These are phyloP conservation scores for Acanthamoeba sp. DNA, from an alignment of 208 protist species.

Conservation along the genomic window DNA sequence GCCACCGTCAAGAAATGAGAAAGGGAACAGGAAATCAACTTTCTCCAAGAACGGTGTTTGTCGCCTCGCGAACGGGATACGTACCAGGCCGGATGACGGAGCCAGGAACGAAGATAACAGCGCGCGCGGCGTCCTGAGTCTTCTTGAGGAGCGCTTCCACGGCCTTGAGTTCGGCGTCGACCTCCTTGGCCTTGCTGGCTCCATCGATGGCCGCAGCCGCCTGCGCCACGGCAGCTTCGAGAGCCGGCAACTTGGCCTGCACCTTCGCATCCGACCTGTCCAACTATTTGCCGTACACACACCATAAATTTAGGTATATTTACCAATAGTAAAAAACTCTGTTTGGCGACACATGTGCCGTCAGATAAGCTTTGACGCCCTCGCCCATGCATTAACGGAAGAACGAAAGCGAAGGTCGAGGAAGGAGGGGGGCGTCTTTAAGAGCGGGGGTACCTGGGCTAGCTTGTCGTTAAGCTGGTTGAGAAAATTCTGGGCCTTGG, in stretches of 20 bases:
- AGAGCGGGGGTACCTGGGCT: constrained; percentile 8
- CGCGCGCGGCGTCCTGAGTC: constrained; percentile 63
- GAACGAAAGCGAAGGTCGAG: neutral
- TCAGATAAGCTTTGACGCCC: no score
- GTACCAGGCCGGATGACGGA: neutral
- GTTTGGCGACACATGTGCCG: no score
- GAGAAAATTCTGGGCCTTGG: constrained; percentile 48
- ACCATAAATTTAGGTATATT: no score
- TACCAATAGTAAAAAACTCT: no score
- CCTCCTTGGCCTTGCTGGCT: constrained; percentile 52
- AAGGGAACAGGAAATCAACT: no score
- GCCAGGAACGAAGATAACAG: constrained; percentile 59
- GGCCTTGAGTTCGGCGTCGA: constrained; percentile 52
- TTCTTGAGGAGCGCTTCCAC: constrained; percentile 60
- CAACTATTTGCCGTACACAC: constrained; percentile 1
- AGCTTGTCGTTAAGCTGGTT: constrained; percentile 67
- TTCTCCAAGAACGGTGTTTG: no score
- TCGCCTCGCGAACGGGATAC: neutral
- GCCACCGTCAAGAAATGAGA: neutral
- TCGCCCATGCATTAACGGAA: no score
- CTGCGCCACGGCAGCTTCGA: constrained; percentile 9
- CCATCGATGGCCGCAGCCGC: constrained; percentile 33
- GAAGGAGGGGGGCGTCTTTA: neutral
- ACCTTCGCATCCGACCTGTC: constrained; percentile 63
- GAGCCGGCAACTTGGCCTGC: constrained; percentile 62